Base-by-base conservation (phyloP, 306 rosid genomes). In the Malus sieversii region DNA sequence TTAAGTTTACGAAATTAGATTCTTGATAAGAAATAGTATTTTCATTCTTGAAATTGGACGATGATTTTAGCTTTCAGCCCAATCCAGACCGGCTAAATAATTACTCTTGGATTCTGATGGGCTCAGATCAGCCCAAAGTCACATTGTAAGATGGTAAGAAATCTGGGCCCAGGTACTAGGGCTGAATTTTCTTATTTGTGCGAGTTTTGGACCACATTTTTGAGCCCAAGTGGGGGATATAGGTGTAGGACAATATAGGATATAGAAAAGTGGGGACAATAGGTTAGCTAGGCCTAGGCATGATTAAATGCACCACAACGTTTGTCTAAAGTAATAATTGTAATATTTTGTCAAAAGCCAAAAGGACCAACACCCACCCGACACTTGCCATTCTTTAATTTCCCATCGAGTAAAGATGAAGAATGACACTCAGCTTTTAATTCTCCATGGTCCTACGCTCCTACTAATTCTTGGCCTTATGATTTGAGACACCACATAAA, bases 251-350 rank as follows among this genome's bases (percentile, higher is more conserved):
- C 11, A 22, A 22, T 4, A 23, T 23, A 5, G 8, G 33, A 35
- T 35, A 35, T 7, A 35, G 20, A 51, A 51, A 51, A 51, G 55
- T 51, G 20, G 55, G 55, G 55, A 51, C 55, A 51, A 15, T 15
- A 62, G 66, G 4, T 67, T 71, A 16, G 89, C 20, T 15, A 51
- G 53, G 19, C 19, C 53, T 14, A 15, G 20, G 55, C 77, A 76
- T 84, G 73, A 83, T 89, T 85, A 81, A 82, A 78, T 83, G 91
- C 80, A 48, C 76, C 87, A 76, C 89, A 80, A 82, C 71, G 88
- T 80, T 84, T 85, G 84, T 82, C 84, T 72, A 85, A 85, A 81
- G 89, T 66, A 35, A 20, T 35, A 10, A 66, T 22, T 66, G 48
- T 18, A 35, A 66, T 20, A 66, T 33, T 4, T 8, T 51, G 10